Base-by-base conservation (phyloP, 2,329 filamentous ascomycete species). In the Teratosphaeria gauchensis region DNA sequence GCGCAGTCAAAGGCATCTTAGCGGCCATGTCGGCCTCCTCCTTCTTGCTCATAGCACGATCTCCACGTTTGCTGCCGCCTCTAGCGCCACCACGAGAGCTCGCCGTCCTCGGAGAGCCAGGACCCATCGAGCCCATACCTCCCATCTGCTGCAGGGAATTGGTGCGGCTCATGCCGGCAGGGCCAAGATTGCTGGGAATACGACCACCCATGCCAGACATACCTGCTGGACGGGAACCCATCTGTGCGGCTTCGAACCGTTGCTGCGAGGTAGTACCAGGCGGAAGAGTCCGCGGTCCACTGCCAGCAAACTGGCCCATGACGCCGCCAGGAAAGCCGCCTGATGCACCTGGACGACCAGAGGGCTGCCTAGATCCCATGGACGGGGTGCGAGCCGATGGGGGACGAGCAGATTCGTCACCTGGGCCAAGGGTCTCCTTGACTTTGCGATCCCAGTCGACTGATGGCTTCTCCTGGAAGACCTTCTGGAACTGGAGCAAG, bases 401-500 rank as follows among this genome's bases (percentile, higher is more conserved):
- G 14, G 54, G 38, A 73, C 74, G 87, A 78, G 76, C 89, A 76
- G 84, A 84, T 53, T 60, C 64, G 42, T 48, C 42, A 16, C 54
- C 54, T 55, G 68, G 65, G 59, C 92, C 92, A 65, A 99, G 74
- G 78, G 87, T 81, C 76, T 88, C 86, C 82, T 92, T 82, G 62
- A 99, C 86, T 70, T 94, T 92, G 64, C 87, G 82, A 71, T 95
- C 89, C 84, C 96, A 99, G 71, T 97, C 92, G 51, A 92, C 75
- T 0, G 91, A 95, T 14, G 94, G 94, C 77, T 96, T 95, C 79
- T 99, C 94, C 63, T 90, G 95, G 77, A 96, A 99, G 21, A 96
- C 90, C 67, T 84, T 84, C 77, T 96, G 90, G 81, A 99, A 99
- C 72, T 99, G 94, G 32, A 99, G 81, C 76, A 99, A 79, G 80